Evolutionary conservation across 106 monocot species (phyloP).

Genomic region (Iris macrosiphon): DNA sequence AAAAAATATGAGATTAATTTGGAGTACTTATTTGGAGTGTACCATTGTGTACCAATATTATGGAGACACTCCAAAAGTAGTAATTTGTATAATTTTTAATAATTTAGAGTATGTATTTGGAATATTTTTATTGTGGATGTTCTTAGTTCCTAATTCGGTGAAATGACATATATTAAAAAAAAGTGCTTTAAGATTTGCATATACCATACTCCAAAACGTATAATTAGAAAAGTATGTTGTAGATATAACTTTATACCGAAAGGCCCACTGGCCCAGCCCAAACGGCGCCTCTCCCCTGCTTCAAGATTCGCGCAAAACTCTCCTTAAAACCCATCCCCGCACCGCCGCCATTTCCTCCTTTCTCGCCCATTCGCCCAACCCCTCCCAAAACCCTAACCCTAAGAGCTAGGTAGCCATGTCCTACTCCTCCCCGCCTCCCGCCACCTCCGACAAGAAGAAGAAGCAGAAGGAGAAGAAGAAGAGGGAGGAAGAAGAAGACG

Average conservation of each 20-base stretch:
- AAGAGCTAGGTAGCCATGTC: constrained; percentile 2
- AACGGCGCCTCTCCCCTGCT: not conserved
- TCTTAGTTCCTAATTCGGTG: too few species aligned
- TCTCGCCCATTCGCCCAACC: not conserved
- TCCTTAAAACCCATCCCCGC: not conserved
- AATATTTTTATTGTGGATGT: too few species aligned
- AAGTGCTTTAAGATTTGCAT: not conserved
- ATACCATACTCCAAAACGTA: not conserved
- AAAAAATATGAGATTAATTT: too few species aligned
- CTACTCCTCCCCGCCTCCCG: not conserved
- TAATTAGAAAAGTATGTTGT: too few species aligned
- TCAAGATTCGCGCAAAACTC: not conserved
- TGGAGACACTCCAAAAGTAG: too few species aligned
- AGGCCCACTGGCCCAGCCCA: not conserved
- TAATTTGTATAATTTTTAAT: too few species aligned
- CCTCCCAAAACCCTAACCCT: constrained; percentile 11
- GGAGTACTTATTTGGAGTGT: too few species aligned
- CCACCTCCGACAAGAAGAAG: constrained; percentile 17
- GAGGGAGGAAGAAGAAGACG: constrained; percentile 1
- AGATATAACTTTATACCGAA: too few species aligned
- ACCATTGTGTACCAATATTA: too few species aligned
- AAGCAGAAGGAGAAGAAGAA: constrained; percentile 39
- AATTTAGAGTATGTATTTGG: too few species aligned
- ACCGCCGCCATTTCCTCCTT: not conserved
- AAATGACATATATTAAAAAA: not conserved